A percentile compares a stretch with the other conserved stretches of the same genome.
Evolutionary conservation across 495 filamentous ascomycete genomes (phyloP).

Genomic region (Jackrogersella multiformis): DNA sequence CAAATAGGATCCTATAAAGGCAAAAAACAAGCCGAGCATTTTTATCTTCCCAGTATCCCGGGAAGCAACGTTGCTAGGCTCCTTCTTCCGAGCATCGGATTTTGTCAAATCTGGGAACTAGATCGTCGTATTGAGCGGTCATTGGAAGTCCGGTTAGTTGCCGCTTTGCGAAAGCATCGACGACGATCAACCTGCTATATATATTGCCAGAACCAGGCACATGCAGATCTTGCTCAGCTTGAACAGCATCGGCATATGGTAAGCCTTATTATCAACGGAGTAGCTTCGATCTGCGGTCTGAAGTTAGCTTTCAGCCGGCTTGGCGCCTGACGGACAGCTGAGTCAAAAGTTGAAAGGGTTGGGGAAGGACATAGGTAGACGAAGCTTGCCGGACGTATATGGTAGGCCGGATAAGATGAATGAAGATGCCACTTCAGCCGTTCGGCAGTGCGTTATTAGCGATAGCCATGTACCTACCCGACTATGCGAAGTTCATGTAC

Average conservation of each 20-base stretch:
- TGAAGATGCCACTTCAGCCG: slow-evolving; percentile 26
- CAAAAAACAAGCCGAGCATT: background rate
- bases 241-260: slow-evolving; percentile 20
- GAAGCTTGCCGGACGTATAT: background rate
- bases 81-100: background rate
- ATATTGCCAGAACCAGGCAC: slow-evolving; percentile 7
- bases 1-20: background rate
- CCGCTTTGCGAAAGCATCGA: slow-evolving; percentile 11
- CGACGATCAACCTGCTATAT: slow-evolving; percentile 34
- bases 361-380: slow-evolving; percentile 3
- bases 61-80: slow-evolving; percentile 25
- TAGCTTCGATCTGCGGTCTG: slow-evolving; percentile 14
- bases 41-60: background rate
- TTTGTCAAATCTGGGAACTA: slow-evolving; percentile 14
- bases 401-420: slow-evolving; percentile 2
- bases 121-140: slow-evolving; percentile 16
- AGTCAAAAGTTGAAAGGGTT: background rate
- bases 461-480: no score
- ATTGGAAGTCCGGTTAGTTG: slow-evolving; percentile 22
- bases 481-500: slow-evolving; percentile 3
- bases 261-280: background rate
- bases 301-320: slow-evolving; percentile 37
- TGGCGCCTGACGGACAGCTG: slow-evolving; percentile 26
- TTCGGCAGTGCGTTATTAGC: slow-evolving; percentile 29
- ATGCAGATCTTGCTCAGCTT: slow-evolving; percentile 37